Evolutionary conservation across 495 filamentous ascomycete species (phyloP).

Genomic region (Penicillium roqueforti): DNA sequence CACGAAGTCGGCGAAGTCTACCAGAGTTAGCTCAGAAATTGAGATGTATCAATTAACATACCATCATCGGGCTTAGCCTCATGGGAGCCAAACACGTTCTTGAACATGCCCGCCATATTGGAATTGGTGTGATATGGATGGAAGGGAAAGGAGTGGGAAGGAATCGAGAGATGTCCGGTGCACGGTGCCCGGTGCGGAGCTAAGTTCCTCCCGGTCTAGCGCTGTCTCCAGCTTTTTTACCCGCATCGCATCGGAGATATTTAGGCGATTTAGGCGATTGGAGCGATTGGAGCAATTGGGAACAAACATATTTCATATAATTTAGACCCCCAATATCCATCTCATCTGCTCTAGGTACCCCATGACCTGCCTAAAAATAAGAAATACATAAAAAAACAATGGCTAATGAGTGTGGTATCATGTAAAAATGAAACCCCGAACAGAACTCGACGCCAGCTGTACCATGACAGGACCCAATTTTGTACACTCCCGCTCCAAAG

Average conservation of each 20-base stretch:
- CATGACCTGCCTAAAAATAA: background rate
- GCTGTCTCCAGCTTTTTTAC: slow-evolving; percentile 24
- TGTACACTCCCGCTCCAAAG: slow-evolving; percentile 27
- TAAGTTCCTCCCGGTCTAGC: slow-evolving; percentile 27
- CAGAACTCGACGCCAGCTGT: slow-evolving; percentile 18
- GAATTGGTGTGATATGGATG: slow-evolving; percentile 14
- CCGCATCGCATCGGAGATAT: background rate
- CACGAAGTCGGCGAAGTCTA: slow-evolving; percentile 79
- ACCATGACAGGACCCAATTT: slow-evolving; percentile 18
- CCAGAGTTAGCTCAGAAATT: slow-evolving; percentile 12
- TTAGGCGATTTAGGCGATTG: background rate
- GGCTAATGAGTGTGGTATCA: slow-evolving; percentile 29
- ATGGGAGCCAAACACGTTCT: slow-evolving; percentile 62
- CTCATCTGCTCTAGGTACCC: slow-evolving; percentile 1
- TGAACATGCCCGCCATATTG: slow-evolving; percentile 64
- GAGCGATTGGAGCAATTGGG: background rate
- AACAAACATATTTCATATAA: slow-evolving; percentile 1
- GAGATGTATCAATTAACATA: slow-evolving; percentile 34
- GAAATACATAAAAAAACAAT: slow-evolving; percentile 18
- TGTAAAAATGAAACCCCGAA: slow-evolving; percentile 16
- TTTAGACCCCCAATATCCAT: slow-evolving; percentile 4
- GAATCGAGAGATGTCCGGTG: slow-evolving; percentile 17
- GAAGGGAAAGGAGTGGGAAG: slow-evolving; percentile 31
- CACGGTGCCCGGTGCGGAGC: slow-evolving; percentile 20
- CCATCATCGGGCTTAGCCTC: slow-evolving; percentile 56